phyloP scores from a whole-genome alignment of 345 rosid genomes.

The Sapria himalayana region DNA sequence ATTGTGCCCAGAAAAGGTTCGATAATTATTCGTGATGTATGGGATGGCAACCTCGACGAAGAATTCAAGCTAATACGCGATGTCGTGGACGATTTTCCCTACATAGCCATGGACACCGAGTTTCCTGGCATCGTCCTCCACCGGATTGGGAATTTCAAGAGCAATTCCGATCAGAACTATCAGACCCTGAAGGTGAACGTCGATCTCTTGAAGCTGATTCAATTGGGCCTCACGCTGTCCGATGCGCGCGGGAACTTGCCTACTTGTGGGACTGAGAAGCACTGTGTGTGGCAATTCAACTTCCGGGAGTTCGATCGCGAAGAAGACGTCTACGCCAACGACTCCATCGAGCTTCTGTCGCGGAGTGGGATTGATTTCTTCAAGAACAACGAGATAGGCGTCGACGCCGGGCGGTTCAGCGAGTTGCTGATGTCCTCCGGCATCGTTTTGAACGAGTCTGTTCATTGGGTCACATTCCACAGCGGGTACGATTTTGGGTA shows the following conservation, averaged over 20 bases:
- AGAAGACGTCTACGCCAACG: conserved; percentile 35
- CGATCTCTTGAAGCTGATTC: conserved; percentile 53
- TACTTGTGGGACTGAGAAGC: conserved; percentile 32
- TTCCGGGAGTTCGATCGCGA: conserved; percentile 37
- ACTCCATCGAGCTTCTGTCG: conserved; percentile 40
- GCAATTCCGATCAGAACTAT: conserved; percentile 28
- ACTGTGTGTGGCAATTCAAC: conserved; percentile 63
- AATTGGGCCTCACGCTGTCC: conserved; percentile 50
- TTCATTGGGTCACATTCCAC: conserved; percentile 66
- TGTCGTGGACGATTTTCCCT: conserved; percentile 36
- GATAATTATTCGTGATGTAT: conserved; percentile 47
- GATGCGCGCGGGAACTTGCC: conserved; percentile 54
- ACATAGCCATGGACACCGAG: conserved; percentile 68
- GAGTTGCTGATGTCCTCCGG: conserved; percentile 64
- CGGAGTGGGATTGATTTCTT: conserved; percentile 48
- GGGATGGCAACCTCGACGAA: conserved; percentile 34
- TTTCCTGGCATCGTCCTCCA: conserved; percentile 51
- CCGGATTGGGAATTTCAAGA: conserved; percentile 30
- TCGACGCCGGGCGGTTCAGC: conserved; percentile 27
- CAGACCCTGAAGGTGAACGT: conserved; percentile 42
- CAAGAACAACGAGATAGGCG: conserved; percentile 30
- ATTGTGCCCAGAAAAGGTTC: conserved; percentile 30
- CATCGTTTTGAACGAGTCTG: conserved; percentile 44
- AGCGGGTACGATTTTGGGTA: conserved; percentile 69
- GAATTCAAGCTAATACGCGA: conserved; percentile 32